Evolutionary conservation across 331 rosid species (phyloP).

Genomic region (Quercus lobata): DNA sequence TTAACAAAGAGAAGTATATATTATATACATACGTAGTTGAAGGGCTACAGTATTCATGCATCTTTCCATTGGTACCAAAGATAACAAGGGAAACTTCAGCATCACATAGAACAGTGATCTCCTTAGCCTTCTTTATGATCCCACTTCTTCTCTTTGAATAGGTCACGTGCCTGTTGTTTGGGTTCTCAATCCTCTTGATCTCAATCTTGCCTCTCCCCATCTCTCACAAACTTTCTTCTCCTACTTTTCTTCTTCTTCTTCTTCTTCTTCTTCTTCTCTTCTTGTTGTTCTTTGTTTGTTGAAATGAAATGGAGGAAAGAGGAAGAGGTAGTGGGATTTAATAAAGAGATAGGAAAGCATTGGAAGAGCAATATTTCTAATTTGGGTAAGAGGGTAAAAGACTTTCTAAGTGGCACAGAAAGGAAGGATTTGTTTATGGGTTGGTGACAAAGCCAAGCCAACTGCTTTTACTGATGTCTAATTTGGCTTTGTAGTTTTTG

Average conservation of each 20-base stretch:
- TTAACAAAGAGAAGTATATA: background rate
- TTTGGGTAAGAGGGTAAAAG: slow-evolving; percentile 39
- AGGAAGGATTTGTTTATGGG: slow-evolving; percentile 54
- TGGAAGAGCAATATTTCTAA: slow-evolving; percentile 31
- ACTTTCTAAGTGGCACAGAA: slow-evolving; percentile 69
- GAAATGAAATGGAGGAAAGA: slow-evolving; percentile 7
- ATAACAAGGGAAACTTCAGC: slow-evolving; percentile 73
- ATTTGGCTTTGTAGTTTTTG: slow-evolving; percentile 11
- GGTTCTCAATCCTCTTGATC: slow-evolving; percentile 90
- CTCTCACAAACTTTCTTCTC: background rate
- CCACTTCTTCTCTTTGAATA: slow-evolving; percentile 86
- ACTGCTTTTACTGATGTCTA: slow-evolving; percentile 28
- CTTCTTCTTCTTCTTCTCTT: background rate
- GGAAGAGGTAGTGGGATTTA: background rate
- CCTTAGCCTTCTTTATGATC: slow-evolving; percentile 77
- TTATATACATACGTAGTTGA: slow-evolving; percentile 44
- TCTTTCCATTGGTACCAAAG: slow-evolving; percentile 57
- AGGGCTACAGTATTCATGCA: slow-evolving; percentile 66
- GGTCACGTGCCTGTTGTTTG: slow-evolving; percentile 81
- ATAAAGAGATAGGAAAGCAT: slow-evolving; percentile 19
- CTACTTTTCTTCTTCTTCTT: background rate
- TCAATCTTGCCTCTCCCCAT: slow-evolving; percentile 99
- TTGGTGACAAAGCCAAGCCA: slow-evolving; percentile 56
- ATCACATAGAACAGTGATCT: slow-evolving; percentile 84
- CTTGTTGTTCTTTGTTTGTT: slow-evolving; percentile 3